phyloP scores from a whole-genome alignment of 345 rosid genomes.

The Atalantia buxifolia region DNA sequence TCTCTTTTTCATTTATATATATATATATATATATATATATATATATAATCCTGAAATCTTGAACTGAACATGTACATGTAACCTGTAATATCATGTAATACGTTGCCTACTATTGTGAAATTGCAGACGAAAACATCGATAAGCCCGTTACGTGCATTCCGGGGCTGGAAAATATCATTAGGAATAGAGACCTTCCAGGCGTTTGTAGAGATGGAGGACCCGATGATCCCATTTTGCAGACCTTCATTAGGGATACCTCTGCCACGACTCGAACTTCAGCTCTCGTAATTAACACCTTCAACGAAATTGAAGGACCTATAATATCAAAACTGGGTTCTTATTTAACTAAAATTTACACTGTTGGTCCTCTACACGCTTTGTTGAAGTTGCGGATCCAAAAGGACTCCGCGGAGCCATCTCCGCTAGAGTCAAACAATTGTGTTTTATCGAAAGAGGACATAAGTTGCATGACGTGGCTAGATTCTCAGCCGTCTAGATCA shows the following conservation, averaged over 20 bases:
- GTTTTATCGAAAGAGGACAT: conserved; percentile 11
- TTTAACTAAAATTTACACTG: conserved; percentile 20
- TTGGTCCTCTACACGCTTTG: conserved; percentile 33
- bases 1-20: too few relatives aligned
- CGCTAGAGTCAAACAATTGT: conserved; percentile 14
- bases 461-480: conserved; percentile 23
- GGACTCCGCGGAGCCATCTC: not conserved
- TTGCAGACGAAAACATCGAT: not conserved
- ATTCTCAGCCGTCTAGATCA: conserved; percentile 5
- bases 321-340: not conserved
- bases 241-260: not conserved
- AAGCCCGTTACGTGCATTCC: not conserved
- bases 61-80: too few relatives aligned
- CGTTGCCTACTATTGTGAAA: too few relatives aligned
- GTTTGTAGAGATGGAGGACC: not conserved
- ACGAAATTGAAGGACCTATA: not conserved
- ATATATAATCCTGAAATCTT: too few relatives aligned
- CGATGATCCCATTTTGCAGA: not conserved
- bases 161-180: not conserved
- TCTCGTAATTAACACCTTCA: not conserved
- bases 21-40: too few relatives aligned
- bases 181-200: not conserved
- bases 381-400: not conserved
- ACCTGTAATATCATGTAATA: too few relatives aligned
- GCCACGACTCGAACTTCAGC: not conserved